Conservation (phyloP, 345 rosid genomes). For the Aurinia saxatilis region DNA sequence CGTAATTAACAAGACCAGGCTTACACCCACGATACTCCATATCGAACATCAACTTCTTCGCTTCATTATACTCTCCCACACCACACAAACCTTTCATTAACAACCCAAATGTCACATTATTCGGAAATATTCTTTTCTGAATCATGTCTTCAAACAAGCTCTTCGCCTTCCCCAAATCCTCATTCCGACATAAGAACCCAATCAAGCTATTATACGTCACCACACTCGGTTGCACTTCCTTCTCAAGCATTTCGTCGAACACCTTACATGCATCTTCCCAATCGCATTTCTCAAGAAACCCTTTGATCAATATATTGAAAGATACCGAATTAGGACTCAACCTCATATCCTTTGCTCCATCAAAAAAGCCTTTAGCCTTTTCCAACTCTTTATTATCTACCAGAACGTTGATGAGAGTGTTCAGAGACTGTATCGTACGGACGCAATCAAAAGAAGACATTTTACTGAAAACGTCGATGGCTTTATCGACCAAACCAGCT, state of each 20-base stretch:
- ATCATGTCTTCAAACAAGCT: conserved; percentile 45
- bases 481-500: conserved; percentile 43
- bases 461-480: conserved; percentile 40
- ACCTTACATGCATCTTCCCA: conserved; percentile 41
- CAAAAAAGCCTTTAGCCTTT: conserved; percentile 48
- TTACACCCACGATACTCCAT: conserved; percentile 92
- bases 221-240: conserved; percentile 51
- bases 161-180: conserved; percentile 43
- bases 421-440: conserved; percentile 55
- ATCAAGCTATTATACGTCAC: conserved; percentile 62
- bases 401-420: conserved; percentile 54
- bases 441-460: conserved; percentile 56
- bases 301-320: conserved; percentile 69
- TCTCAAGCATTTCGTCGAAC: conserved; percentile 85
- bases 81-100: conserved; percentile 73
- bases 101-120: conserved; percentile 55
- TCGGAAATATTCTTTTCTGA: conserved; percentile 44
- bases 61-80: conserved; percentile 49
- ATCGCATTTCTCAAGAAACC: conserved; percentile 32
- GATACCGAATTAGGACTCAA: conserved; percentile 60
- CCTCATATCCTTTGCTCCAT: conserved; percentile 38
- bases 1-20: conserved; percentile 51
- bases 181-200: conserved; percentile 42
- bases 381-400: conserved; percentile 46
- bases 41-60: conserved; percentile 69